These are phyloP conservation scores for Sarocladium strictum DNA, from an alignment of 2,329 filamentous ascomycete species.

Conservation along the genomic window DNA sequence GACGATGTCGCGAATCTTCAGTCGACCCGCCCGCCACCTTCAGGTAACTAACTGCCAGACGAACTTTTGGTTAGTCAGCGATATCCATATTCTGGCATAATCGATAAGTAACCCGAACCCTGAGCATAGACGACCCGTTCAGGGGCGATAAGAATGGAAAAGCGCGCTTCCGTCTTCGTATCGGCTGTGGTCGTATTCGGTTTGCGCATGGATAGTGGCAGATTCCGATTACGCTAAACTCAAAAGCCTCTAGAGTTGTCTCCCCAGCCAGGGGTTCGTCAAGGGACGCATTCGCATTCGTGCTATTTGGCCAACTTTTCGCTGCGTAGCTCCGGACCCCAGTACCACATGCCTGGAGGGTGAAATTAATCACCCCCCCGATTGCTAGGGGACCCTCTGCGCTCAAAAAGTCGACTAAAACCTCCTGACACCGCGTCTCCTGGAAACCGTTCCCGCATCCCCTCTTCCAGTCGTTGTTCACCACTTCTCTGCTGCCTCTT, in stretches of 20 bases:
- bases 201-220: background rate
- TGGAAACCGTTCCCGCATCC: background rate
- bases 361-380: conserved; percentile 1
- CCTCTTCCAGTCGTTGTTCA: background rate
- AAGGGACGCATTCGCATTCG: conserved; percentile 2
- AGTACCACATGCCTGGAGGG: conserved; percentile 1
- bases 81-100: background rate
- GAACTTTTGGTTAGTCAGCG: conserved; percentile 2
- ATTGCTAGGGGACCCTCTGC: background rate
- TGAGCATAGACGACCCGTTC: background rate
- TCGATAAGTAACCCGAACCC: conserved; percentile 3
- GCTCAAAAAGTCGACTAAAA: conserved; percentile 7
- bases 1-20: conserved; percentile 6
- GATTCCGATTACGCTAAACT: conserved; percentile 1
- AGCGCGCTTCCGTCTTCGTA: background rate
- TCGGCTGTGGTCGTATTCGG: conserved; percentile 6
- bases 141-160: background rate
- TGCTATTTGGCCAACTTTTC: conserved; percentile 6
- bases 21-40: conserved; percentile 4
- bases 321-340: background rate
- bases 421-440: conserved; percentile 4
- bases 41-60: too few species aligned
- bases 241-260: background rate
- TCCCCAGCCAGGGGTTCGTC: conserved; percentile 2
- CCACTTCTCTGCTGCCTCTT: background rate